A percentile compares a stretch with the other conserved stretches of the same genome.
Evolutionary conservation across 257 asterid genomes (phyloP).

Genomic region (Solanum megistacrolobum): DNA sequence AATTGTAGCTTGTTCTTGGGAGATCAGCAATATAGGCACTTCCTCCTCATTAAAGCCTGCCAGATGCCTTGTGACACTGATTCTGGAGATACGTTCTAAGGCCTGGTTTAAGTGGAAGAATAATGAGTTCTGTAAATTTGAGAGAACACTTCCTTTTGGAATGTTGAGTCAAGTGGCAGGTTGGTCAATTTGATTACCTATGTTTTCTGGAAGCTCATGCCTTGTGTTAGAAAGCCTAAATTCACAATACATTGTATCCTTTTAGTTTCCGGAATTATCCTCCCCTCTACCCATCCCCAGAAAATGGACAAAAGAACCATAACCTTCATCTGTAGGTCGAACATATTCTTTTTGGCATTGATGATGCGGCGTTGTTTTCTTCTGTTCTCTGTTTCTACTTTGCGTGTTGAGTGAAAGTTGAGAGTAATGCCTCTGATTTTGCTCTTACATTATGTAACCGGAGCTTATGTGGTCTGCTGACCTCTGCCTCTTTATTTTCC

Average conservation of each 20-base stretch:
- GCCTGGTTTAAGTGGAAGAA: slow-evolving; percentile 88
- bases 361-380: background rate
- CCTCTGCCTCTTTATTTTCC: background rate
- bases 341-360: background rate
- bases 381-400: background rate
- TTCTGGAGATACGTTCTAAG: slow-evolving; percentile 69
- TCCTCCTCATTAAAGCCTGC: slow-evolving; percentile 33
- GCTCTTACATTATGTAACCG: background rate
- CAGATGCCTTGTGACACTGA: slow-evolving; percentile 76
- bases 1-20: slow-evolving; percentile 90
- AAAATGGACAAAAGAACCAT: background rate
- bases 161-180: slow-evolving; percentile 96
- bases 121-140: slow-evolving; percentile 54
- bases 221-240: background rate
- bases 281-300: background rate
- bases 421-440: background rate
- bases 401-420: background rate
- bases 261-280: background rate
- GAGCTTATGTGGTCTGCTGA: background rate
- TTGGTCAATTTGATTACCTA: slow-evolving; percentile 24
- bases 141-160: slow-evolving; percentile 80
- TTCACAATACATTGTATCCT: background rate
- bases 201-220: background rate
- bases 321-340: background rate
- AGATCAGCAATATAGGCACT: slow-evolving; percentile 56